Evolutionary conservation across 2,329 filamentous ascomycete genomes (phyloP), one percentile per base, ranked within the genome.

Genomic region (Myriosclerotinia scirpicola): DNA sequence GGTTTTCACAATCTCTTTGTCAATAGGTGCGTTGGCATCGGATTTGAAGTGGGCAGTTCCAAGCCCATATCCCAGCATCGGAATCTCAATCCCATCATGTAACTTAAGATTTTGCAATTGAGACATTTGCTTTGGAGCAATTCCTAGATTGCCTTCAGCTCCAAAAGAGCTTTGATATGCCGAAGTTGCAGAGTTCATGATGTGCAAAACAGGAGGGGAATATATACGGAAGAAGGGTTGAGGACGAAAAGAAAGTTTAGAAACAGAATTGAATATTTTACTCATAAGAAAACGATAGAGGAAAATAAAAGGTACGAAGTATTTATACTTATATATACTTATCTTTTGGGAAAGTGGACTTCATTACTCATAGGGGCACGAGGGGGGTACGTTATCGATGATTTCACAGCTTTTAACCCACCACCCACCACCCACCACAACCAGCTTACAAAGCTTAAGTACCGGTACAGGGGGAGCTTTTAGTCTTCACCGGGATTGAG

Each of bases 31-130:
- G 58, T 67, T 69, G 9, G 44, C 22, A 65, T 82, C 79, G 11
- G 81, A 78, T 71, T 84, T 84, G 75, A 85, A 90, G 78, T 81
- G 79, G 54, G 89, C 88, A 0, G 90, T 91, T 53, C 90, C 90
- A 5, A 90, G 84, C 34, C 90, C 90, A 73, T 90, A 93, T 52
- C 82, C 87, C 22, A 93, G 79, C 87, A 90, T 67, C 36, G 90
- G 90, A 64, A 93, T 90, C 67, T 86, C 83, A 68, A 86, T 85
- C 69, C 89, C 90, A 79, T 93, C 89, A 71, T 90, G 91, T 66
- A 93, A 81, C 79, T 89, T 90, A 65, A 92, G 77, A 65, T 77
- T 80, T 1, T 87, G 87, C 50, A 84, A 89, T 76, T 67, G 66
- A 59, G 66, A 50, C 67, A 71, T 70, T 67, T 73, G 91, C 81